Evolutionary conservation across 345 rosid genomes (phyloP), one percentile per base, ranked within the genome.

Genomic region (Camelina sativa): DNA sequence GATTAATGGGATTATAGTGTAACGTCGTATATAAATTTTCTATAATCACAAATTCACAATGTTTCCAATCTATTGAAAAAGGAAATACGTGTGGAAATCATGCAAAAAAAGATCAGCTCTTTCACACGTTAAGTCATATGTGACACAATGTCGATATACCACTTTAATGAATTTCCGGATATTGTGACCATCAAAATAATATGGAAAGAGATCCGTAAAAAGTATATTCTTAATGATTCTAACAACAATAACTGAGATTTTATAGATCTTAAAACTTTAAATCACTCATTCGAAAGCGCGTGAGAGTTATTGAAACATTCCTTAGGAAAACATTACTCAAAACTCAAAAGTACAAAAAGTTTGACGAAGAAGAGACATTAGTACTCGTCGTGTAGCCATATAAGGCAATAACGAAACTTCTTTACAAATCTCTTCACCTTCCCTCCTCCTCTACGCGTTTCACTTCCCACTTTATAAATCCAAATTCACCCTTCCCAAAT

Each of bases 381-480:
- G 1, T 64, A 64, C 47, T 63, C 8, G 37, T 73, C 57, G 32
- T 52, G 54, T 62, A 22, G 38, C n/a, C 22, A 47, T 19, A 75
- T 59, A 38, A 12, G 61, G 67, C 1, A 46, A 57, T 50, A 58
- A 38, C 17, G 20, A 67, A 66, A 51, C 11, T 30, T 51, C 62
- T 19, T 46, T 2, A 28, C 78, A 23, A 23, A 63, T 48, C 78
- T 35, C 22, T 28, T 32, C 22, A 67, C 30, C 30, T 28, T 28
- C 30, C 28, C 30, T 60, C 17, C 47, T 57, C 46, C 44, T 50
- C 44, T 4, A 67, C 60, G 61, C 62, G 67, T 67, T 75, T 67
- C 53, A 67, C 58, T 43, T 50, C 43, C 55, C 8, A 40, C 79
- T 60, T 17, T 67, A 58, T 75, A 67, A 40, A 67, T n/a, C 25